Base-by-base conservation (phyloP, 1,139 yeast genomes). In the Yamadazyma diospyri region DNA sequence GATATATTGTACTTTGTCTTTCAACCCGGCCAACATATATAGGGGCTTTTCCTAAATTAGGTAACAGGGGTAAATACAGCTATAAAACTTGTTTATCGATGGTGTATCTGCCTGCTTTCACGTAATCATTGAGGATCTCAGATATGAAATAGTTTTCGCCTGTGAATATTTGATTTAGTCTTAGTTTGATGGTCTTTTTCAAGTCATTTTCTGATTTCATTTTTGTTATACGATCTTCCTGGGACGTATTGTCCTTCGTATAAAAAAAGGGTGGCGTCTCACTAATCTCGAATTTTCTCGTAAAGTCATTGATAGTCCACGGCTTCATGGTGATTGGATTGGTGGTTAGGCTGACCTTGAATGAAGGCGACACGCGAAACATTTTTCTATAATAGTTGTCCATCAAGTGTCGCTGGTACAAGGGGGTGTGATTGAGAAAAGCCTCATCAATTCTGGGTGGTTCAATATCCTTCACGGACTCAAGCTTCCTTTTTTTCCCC, bases 301-400 rank as follows among this genome's bases (percentile, higher is more conserved):
- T 58, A 47, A 75, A 75, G 47, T 75, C 81, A 23, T 61, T 60
- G 10, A 64, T 48, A 10, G 61, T 59, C 78, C 78, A 73, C 16
- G 48, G 39, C 23, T 36, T 43, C 27, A 46, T 46, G 16, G 54
- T 53, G 12, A 59, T 55, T 6, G 65, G 65, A 34, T 60, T 55
- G 1, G 20, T 37, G 2, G 35, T 30, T n/a, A 67, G 46, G 35
- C 59, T 49, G 16, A 67, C 51, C 18, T 37, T 46, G 36, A 51
- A 53, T 3, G 32, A 32, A 4, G 48, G 43, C n/a, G 48, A 43
- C 11, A 45, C 37, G 7, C 36, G 22, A 26, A 56, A 53, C 34
- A 52, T 53, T 11, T 48, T 38, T 3, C 44, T 51, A 41, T 55
- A 59, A 36, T 53, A 56, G 21, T 49, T 43, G 11, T 51, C 43